phyloP scores from a whole-genome alignment of 129 eudicot genomes.

The Centrapalus pauciflorus region DNA sequence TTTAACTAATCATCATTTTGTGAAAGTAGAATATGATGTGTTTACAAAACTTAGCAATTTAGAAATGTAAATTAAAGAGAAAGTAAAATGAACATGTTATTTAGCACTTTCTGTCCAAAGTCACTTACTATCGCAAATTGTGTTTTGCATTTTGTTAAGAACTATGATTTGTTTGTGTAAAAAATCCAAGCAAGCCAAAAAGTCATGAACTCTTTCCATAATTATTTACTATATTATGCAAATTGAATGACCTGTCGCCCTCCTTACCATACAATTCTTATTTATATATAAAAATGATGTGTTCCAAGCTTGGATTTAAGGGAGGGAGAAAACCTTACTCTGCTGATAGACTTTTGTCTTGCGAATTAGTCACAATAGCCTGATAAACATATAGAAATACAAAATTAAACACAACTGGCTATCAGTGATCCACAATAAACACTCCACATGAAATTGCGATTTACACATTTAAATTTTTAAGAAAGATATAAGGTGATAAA shows the following conservation, averaged over 20 bases:
- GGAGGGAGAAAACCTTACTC: neutral
- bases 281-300: neutral
- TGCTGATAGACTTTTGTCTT: neutral
- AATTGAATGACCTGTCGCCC: neutral
- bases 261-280: neutral
- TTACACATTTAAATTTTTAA: neutral
- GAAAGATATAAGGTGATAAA: neutral
- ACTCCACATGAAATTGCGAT: neutral
- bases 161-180: neutral
- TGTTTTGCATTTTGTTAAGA: neutral
- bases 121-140: neutral
- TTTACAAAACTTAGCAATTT: neutral
- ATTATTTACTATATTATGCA: neutral
- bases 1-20: neutral
- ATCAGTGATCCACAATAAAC: neutral
- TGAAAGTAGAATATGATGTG: neutral
- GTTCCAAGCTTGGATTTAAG: neutral
- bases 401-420: neutral
- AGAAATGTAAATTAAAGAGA: neutral
- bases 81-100: neutral
- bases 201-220: neutral
- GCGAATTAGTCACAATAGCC: conserved; percentile 5
- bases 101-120: neutral
- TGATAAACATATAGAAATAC: conserved; percentile 9
- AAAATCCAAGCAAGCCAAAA: neutral